Conservation (phyloP, 768 basidiomycete genomes). For the Boletus coccyginus region DNA sequence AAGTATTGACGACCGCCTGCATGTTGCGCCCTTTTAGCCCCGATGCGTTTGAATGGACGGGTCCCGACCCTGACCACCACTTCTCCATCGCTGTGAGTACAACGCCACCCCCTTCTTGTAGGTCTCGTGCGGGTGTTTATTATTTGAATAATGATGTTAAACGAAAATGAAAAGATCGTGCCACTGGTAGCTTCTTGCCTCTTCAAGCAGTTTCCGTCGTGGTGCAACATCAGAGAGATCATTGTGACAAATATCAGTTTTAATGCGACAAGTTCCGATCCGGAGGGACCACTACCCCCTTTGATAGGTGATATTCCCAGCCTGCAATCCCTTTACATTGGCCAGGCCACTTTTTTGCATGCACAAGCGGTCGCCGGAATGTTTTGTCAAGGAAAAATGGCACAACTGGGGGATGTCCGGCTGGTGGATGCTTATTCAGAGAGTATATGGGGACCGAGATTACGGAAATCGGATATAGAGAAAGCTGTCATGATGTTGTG, state of each 20-base stretch:
- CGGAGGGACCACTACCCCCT: conserved; percentile 14
- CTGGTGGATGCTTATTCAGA: conserved; percentile 54
- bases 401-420: conserved; percentile 33
- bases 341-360: conserved; percentile 47
- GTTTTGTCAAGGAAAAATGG: conserved; percentile 25
- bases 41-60: conserved; percentile 51
- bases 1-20: background rate
- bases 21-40: conserved; percentile 35
- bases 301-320: conserved; percentile 38
- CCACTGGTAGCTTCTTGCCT: conserved; percentile 21
- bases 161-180: conserved; percentile 21
- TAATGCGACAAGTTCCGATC: conserved; percentile 18
- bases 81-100: conserved; percentile 57
- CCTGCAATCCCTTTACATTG: conserved; percentile 44
- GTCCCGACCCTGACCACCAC: conserved; percentile 59
- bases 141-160: background rate
- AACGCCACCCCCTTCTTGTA: background rate
- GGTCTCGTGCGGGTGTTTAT: background rate
- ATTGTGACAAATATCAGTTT: conserved; percentile 48
- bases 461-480: conserved; percentile 50
- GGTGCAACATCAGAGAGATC: conserved; percentile 45
- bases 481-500: conserved; percentile 21
- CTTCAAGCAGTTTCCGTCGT: conserved; percentile 31
- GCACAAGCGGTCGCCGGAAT: conserved; percentile 39
- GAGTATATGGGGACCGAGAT: conserved; percentile 57